Evolutionary conservation across 768 basidiomycete genomes (phyloP).

Genomic region (Cyclocybe aegerita): DNA sequence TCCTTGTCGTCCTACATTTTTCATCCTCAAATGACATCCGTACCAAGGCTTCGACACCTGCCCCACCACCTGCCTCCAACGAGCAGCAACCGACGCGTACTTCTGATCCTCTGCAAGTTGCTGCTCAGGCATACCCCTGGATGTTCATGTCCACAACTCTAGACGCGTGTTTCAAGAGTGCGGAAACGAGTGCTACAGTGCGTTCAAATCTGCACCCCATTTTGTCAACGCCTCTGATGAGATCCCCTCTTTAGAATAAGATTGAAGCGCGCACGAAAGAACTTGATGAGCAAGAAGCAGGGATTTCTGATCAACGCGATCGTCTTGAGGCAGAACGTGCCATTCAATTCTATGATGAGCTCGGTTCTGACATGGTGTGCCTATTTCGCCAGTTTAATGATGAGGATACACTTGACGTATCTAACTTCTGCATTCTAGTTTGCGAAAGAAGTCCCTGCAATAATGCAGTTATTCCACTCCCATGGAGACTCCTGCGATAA

Average conservation of each 20-base stretch:
- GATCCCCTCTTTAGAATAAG: slow-evolving; percentile 28
- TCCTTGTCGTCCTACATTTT: not conserved
- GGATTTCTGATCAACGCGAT: slow-evolving; percentile 37
- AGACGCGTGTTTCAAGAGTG: slow-evolving; percentile 45
- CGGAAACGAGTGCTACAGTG: slow-evolving; percentile 37
- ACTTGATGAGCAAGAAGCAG: slow-evolving; percentile 38
- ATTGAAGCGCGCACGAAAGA: slow-evolving; percentile 32
- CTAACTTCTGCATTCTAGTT: slow-evolving; percentile 27
- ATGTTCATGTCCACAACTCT: slow-evolving; percentile 57
- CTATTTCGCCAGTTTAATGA: not conserved
- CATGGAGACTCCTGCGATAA: slow-evolving; percentile 44
- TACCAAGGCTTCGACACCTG: slow-evolving; percentile 9
- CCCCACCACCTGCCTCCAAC: slow-evolving; percentile 5
- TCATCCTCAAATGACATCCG: not conserved
- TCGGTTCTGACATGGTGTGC: slow-evolving; percentile 35
- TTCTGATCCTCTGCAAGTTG: slow-evolving; percentile 43
- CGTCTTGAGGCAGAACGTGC: slow-evolving; percentile 44
- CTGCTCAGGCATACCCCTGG: slow-evolving; percentile 60
- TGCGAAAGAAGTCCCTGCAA: slow-evolving; percentile 39
- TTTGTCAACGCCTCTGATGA: not conserved
- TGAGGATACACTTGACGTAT: not conserved
- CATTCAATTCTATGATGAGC: slow-evolving; percentile 46
- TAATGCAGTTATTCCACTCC: slow-evolving; percentile 48
- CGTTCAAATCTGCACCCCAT: slow-evolving; percentile 4
- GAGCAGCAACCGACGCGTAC: slow-evolving; percentile 22